Conservation (phyloP, 169 alveolate genomes). For the Plasmodium sp. region DNA sequence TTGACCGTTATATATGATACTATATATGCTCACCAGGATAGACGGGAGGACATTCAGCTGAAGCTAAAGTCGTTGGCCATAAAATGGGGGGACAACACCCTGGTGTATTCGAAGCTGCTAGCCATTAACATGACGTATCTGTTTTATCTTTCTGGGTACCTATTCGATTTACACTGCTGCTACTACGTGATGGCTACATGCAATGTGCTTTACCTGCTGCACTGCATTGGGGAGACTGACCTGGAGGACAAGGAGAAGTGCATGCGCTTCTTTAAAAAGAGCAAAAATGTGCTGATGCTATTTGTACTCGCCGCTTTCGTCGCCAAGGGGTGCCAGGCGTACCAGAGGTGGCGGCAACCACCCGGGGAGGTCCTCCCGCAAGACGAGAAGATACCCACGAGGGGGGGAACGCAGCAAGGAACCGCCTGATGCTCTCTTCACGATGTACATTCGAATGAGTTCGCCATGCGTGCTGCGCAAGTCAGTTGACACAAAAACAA, state of each 20-base stretch:
- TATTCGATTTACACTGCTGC: constrained; percentile 25
- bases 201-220: constrained; percentile 29
- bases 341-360: background rate
- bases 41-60: constrained; percentile 87
- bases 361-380: background rate
- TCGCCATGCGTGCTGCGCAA: background rate
- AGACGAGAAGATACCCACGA: background rate
- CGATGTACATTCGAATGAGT: background rate
- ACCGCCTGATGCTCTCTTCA: background rate
- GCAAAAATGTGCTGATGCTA: constrained; percentile 16
- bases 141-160: constrained; percentile 30
- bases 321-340: constrained; percentile 16
- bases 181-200: constrained; percentile 23
- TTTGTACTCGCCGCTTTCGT: background rate
- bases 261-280: constrained; percentile 51
- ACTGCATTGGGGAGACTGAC: background rate
- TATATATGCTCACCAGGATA: constrained; percentile 96
- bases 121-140: constrained; percentile 12
- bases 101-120: constrained; percentile 73
- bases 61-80: constrained; percentile 94
- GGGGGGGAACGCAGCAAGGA: background rate
- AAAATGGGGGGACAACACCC: constrained; percentile 83
- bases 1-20: constrained; percentile 96
- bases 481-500: background rate
- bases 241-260: constrained; percentile 32